A percentile compares a stretch with the other conserved stretches of the same genome.
Conservation (phyloP, 176 grass and related monocot genomes). For the Eremochloa ophiuroides region DNA sequence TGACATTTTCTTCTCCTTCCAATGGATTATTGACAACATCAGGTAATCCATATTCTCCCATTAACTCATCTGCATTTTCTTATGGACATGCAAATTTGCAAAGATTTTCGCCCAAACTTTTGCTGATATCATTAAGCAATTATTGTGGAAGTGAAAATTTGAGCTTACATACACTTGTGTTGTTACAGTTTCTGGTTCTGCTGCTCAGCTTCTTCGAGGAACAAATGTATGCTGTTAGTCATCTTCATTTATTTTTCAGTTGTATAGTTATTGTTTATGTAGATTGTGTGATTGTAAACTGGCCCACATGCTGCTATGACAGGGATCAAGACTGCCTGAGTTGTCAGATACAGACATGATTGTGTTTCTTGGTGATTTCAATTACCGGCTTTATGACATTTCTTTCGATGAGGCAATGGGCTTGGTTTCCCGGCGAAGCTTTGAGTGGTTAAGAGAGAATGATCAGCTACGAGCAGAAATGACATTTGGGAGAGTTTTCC, state of each 20-base stretch:
- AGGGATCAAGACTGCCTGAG: conserved; percentile 60
- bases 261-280: conserved; percentile 5
- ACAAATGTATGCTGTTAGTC: conserved; percentile 67
- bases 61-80: conserved; percentile 28
- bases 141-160: conserved; percentile 8
- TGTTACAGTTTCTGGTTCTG: conserved; percentile 60
- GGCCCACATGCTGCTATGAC: conserved; percentile 21
- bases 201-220: conserved; percentile 49
- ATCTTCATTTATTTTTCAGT: conserved; percentile 21
- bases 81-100: neutral
- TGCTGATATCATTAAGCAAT: conserved; percentile 12
- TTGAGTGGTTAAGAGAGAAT: conserved; percentile 66
- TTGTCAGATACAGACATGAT: conserved; percentile 79
- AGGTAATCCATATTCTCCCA: conserved; percentile 43
- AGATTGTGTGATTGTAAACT: conserved; percentile 29
- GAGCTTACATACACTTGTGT: conserved; percentile 20
- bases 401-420: conserved; percentile 78
- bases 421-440: conserved; percentile 55
- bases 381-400: conserved; percentile 73
- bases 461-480: conserved; percentile 89
- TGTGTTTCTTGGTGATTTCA: conserved; percentile 95
- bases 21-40: conserved; percentile 43
- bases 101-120: conserved; percentile 7
- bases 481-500: conserved; percentile 79
- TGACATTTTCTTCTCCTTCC: conserved; percentile 51